Percentiles rank a stretch among this genome's conserved stretches.
Conservation (phyloP, 1,284 basidiomycete species). For the Tranzscheliella williamsii region DNA sequence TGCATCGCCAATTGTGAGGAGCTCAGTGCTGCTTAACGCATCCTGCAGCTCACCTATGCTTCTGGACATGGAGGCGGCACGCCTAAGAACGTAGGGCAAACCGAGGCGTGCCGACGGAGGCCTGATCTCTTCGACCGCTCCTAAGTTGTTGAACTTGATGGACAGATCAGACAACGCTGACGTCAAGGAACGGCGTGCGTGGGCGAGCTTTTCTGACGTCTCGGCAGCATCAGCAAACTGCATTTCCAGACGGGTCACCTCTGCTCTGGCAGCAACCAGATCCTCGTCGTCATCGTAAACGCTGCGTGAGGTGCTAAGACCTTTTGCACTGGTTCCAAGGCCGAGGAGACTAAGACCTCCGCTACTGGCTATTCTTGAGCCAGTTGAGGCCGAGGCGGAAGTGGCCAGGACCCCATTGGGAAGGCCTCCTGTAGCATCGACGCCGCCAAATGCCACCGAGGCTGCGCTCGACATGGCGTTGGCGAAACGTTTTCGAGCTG, state of each 20-base stretch:
- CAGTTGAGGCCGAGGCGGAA: conserved; percentile 16
- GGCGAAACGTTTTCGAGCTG: conserved; percentile 40
- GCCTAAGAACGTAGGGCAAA: conserved; percentile 29
- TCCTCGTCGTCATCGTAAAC: conserved; percentile 51
- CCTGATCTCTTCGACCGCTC: conserved; percentile 34
- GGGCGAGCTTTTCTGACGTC: conserved; percentile 35
- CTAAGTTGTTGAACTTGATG: conserved; percentile 35
- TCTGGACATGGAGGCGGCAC: conserved; percentile 22
- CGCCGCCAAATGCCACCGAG: conserved; percentile 29
- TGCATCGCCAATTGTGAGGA: conserved; percentile 41
- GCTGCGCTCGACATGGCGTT: conserved; percentile 44
- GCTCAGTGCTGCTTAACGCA: conserved; percentile 30
- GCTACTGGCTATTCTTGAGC: conserved; percentile 16
- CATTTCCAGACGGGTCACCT: conserved; percentile 53
- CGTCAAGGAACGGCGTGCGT: conserved; percentile 25
- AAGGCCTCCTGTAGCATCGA: conserved; percentile 32
- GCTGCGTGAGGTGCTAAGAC: conserved; percentile 38
- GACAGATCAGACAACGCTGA: conserved; percentile 16
- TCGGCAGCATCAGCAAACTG: conserved; percentile 48
- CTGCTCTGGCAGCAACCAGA: conserved; percentile 45
- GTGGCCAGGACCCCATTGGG: conserved; percentile 46
- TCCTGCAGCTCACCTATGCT: conserved; percentile 33
- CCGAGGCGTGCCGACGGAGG: conserved; percentile 27
- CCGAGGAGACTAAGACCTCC: conserved; percentile 35
- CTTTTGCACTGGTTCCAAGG: conserved; percentile 21